phyloP scores from a whole-genome alignment of 2,329 filamentous ascomycete species.

The Dactylellina parvicollis region DNA sequence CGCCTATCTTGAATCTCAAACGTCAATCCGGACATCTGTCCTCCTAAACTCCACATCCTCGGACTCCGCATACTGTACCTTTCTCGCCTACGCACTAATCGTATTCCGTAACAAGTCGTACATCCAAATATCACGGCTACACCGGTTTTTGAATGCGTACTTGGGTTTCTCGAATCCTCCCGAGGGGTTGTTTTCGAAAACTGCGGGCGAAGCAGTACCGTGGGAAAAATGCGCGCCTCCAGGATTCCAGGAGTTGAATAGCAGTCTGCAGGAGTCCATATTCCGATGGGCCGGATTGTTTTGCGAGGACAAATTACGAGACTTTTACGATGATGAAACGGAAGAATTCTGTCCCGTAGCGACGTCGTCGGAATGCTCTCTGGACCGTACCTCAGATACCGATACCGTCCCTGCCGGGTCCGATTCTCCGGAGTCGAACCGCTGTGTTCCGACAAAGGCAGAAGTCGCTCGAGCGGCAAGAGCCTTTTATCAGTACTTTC shows the following conservation, averaged over 20 bases:
- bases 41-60: constrained; percentile 26
- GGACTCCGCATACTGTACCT: constrained; percentile 23
- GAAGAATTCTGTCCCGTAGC: not conserved
- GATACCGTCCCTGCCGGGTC: not conserved
- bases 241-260: not conserved
- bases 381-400: not conserved
- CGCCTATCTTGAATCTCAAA: constrained; percentile 32
- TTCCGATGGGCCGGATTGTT: constrained; percentile 25
- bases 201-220: constrained; percentile 1
- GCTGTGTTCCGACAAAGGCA: not conserved
- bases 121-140: constrained; percentile 3
- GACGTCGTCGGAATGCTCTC: not conserved
- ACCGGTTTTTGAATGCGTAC: constrained; percentile 16
- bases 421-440: not conserved
- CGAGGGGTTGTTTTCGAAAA: not conserved
- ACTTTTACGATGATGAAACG: not conserved
- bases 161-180: constrained; percentile 33
- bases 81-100: constrained; percentile 25
- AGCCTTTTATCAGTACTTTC: constrained; percentile 34
- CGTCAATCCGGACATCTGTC: constrained; percentile 11
- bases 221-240: constrained; percentile 23
- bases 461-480: constrained; percentile 17
- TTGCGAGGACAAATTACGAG: constrained; percentile 7
- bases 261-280: not conserved
- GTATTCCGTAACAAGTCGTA: constrained; percentile 23